Percentiles rank a stretch among this genome's conserved stretches.
Conservation (phyloP, 306 rosid species). For the Cicer cuneatum region DNA sequence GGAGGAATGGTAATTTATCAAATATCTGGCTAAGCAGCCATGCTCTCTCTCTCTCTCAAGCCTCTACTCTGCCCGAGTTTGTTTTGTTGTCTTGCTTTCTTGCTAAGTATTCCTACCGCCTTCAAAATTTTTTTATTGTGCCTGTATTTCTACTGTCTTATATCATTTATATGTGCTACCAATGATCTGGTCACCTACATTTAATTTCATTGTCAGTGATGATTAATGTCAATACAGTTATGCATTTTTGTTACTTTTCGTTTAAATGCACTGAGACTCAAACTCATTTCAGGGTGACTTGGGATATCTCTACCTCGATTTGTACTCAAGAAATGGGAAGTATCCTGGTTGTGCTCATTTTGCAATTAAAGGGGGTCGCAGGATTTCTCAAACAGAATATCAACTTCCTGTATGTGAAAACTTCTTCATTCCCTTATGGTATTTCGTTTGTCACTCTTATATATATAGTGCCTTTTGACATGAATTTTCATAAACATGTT, state of each 20-base stretch:
- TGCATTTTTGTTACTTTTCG: not conserved
- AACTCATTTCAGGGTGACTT: constrained; percentile 57
- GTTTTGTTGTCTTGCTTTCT: constrained; percentile 9
- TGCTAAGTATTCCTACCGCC: not conserved
- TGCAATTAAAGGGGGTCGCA: constrained; percentile 60
- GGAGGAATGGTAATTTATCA: constrained; percentile 17
- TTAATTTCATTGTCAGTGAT: constrained; percentile 21
- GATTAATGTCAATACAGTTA: constrained; percentile 21
- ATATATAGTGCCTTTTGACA: constrained; percentile 18
- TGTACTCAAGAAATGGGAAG: constrained; percentile 59
- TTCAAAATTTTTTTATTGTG: not conserved
- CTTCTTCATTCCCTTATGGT: constrained; percentile 23
- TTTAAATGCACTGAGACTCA: constrained; percentile 22
- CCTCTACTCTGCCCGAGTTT: constrained; percentile 1
- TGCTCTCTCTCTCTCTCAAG: not conserved
- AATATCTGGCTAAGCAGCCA: not conserved
- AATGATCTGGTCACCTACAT: constrained; percentile 5
- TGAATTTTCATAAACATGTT: constrained; percentile 2
- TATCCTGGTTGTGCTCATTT: constrained; percentile 68
- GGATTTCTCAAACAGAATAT: constrained; percentile 61
- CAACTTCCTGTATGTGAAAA: constrained; percentile 60
- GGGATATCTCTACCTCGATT: constrained; percentile 59
- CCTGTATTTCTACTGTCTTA: not conserved
- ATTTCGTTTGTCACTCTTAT: constrained; percentile 26
- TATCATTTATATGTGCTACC: constrained; percentile 16